Conservation (phyloP, 2,329 filamentous ascomycete species). For the Aspergillus candidus region DNA sequence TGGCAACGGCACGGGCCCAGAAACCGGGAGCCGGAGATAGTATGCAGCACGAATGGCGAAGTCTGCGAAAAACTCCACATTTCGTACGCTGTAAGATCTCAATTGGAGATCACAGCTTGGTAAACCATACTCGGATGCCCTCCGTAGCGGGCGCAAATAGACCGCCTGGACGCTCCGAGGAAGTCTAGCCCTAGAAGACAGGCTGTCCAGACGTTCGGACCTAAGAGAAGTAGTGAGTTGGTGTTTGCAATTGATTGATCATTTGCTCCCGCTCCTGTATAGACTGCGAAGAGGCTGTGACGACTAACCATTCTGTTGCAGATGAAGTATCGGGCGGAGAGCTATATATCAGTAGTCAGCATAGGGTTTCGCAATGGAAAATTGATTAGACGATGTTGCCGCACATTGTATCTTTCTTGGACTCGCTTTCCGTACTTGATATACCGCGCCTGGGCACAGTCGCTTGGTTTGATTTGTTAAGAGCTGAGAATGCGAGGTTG, state of each 20-base stretch:
- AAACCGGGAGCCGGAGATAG: constrained; percentile 80
- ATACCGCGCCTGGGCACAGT: no score
- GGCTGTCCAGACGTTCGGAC: constrained; percentile 31
- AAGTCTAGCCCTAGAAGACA: constrained; percentile 47
- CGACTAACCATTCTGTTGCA: constrained; percentile 8
- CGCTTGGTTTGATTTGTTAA: no score
- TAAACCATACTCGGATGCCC: constrained; percentile 66
- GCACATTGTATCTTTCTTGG: no score
- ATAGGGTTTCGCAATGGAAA: no score
- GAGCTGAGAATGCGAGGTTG: no score
- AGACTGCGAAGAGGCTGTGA: neutral
- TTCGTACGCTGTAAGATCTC: constrained; percentile 82
- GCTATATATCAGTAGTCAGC: no score
- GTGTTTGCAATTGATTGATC: neutral
- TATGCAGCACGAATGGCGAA: constrained; percentile 93
- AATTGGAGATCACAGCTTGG: constrained; percentile 87
- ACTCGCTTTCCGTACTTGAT: no score
- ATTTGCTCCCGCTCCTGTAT: neutral
- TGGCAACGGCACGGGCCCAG: constrained; percentile 78
- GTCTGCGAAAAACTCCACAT: constrained; percentile 90
- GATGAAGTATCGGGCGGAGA: no score
- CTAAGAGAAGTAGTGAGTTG: constrained; percentile 17
- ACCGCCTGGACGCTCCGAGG: constrained; percentile 79
- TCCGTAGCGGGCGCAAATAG: constrained; percentile 77
- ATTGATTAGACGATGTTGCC: no score